Conservation (phyloP, 257 asterid genomes). For the Salvia rosmarinus region DNA sequence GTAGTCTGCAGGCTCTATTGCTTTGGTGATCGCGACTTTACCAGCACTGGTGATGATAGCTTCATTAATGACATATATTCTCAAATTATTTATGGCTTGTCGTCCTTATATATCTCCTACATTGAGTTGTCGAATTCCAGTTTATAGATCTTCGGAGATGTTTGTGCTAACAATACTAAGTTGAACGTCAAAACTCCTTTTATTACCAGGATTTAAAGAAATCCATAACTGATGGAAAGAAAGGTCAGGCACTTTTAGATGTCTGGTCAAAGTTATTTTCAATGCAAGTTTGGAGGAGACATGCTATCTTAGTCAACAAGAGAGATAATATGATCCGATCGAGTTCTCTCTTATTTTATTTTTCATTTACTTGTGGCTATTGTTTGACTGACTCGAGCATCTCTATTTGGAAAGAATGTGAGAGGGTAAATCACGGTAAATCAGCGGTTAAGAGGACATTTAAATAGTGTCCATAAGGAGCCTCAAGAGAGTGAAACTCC, state of each 20-base stretch:
- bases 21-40: conserved; percentile 78
- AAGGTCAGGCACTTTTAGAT: conserved; percentile 48
- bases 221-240: conserved; percentile 52
- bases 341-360: not conserved
- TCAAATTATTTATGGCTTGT: conserved; percentile 10
- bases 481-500: no score
- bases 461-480: no score
- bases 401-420: no score
- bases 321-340: not conserved
- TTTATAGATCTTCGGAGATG: conserved; percentile 72
- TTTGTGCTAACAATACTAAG: conserved; percentile 59
- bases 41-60: conserved; percentile 79
- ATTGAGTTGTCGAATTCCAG: not conserved
- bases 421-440: no score
- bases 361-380: not conserved
- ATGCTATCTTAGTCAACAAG: conserved; percentile 26
- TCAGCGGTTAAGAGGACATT: no score
- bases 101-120: conserved; percentile 20
- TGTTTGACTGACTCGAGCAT: no score
- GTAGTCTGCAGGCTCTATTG: conserved; percentile 72
- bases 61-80: conserved; percentile 42
- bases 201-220: conserved; percentile 60
- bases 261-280: conserved; percentile 25
- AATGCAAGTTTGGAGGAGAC: conserved; percentile 19
- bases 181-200: conserved; percentile 70